Conservation (phyloP, 192 early-diverging fungal genomes). For the Backusella psychrophila region DNA sequence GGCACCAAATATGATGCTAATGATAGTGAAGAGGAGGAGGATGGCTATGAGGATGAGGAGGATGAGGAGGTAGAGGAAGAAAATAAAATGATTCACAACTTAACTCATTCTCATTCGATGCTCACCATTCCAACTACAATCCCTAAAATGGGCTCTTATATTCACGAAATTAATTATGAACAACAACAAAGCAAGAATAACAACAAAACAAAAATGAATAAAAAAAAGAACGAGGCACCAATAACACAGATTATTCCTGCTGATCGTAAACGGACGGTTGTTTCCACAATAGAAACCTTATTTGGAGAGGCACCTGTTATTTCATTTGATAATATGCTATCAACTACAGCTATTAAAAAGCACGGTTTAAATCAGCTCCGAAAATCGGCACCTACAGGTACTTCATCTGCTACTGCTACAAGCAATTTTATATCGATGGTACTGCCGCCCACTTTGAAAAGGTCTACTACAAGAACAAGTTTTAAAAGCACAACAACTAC, state of each 20-base stretch:
- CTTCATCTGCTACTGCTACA: not conserved
- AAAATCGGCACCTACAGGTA: conserved; percentile 1
- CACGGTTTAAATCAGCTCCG: not conserved
- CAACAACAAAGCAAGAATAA: not conserved
- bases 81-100: not conserved
- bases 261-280: not conserved
- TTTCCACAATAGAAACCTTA: not conserved
- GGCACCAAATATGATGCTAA: not conserved
- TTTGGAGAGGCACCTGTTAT: not conserved
- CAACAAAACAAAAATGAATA: not conserved
- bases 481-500: conserved; percentile 5
- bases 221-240: conserved; percentile 4
- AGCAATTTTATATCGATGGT: not conserved
- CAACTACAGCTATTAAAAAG: not conserved
- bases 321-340: not conserved
- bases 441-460: not conserved
- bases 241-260: conserved; percentile 4
- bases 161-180: conserved; percentile 5
- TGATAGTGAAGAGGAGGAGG: not conserved
- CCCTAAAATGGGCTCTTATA: conserved; percentile 12
- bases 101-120: not conserved
- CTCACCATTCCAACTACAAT: not conserved
- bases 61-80: not conserved
- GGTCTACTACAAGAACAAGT: conserved; percentile 4
- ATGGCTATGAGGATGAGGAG: not conserved